phyloP scores from a whole-genome alignment of 1,284 basidiomycete species.

The Sanghuangporus baumii region DNA sequence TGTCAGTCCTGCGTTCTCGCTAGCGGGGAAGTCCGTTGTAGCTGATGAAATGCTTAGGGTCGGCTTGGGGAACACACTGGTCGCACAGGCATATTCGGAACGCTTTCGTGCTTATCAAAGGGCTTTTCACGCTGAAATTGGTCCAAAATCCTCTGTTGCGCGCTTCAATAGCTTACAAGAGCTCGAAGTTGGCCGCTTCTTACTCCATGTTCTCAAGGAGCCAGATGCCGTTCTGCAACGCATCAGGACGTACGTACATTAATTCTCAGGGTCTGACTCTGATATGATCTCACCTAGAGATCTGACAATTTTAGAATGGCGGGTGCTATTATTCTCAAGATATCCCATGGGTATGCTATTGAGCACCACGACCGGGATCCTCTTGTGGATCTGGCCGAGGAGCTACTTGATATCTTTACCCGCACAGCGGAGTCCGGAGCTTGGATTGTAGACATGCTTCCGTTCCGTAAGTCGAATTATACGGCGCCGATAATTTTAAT shows the following conservation, averaged over 20 bases:
- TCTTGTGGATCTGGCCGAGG: slow-evolving; percentile 22
- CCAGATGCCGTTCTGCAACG: slow-evolving; percentile 6
- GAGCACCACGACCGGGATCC: slow-evolving; percentile 23
- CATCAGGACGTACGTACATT: slow-evolving; percentile 5
- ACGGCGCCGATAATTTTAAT: neutral
- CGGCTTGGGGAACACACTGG: neutral
- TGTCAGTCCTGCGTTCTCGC: neutral
- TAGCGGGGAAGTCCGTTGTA: neutral
- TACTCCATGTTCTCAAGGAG: slow-evolving; percentile 2
- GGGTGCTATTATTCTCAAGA: slow-evolving; percentile 26
- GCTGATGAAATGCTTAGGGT: neutral
- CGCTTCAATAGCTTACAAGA: slow-evolving; percentile 10
- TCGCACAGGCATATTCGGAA: neutral
- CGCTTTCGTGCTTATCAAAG: slow-evolving; percentile 1
- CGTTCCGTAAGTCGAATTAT: slow-evolving; percentile 22
- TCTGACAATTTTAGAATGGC: slow-evolving; percentile 22
- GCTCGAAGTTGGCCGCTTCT: slow-evolving; percentile 9
- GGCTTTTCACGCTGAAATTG: slow-evolving; percentile 2
- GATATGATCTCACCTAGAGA: neutral
- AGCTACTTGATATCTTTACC: slow-evolving; percentile 20
- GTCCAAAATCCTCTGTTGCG: neutral
- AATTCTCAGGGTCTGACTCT: no score
- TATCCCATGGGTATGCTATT: slow-evolving; percentile 31
- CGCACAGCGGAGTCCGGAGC: slow-evolving; percentile 22
- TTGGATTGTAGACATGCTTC: slow-evolving; percentile 31